phyloP scores from a whole-genome alignment of 2,329 filamentous ascomycete genomes.

The Sclerotinia sclerotiorum region DNA sequence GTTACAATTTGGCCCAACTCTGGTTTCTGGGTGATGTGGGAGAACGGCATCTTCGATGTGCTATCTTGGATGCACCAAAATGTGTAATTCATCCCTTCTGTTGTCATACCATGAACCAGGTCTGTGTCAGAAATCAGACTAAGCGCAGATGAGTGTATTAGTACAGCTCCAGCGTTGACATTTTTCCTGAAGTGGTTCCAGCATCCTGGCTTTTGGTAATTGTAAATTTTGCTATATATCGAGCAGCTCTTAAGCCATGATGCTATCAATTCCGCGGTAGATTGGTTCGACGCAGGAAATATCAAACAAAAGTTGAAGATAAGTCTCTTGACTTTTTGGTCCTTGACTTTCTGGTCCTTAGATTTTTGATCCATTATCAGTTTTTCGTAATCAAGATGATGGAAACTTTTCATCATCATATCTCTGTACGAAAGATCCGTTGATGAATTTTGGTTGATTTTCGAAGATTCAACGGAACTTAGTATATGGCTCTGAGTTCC shows the following conservation, averaged over 20 bases:
- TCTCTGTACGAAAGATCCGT: conserved; percentile 2
- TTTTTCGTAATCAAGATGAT: conserved; percentile 30
- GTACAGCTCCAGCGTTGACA: conserved; percentile 27
- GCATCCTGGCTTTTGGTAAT: conserved; percentile 45
- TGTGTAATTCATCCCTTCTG: conserved; percentile 16
- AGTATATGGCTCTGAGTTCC: conserved; percentile 5
- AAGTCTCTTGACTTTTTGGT: conserved; percentile 16
- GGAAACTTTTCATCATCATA: conserved; percentile 24
- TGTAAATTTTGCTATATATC: conserved; percentile 46
- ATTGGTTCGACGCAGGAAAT: conserved; percentile 46
- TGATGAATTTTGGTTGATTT: conserved; percentile 1
- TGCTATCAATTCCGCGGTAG: conserved; percentile 44
- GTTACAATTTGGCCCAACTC: conserved; percentile 42
- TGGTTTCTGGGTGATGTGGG: conserved; percentile 20
- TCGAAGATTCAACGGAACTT: not conserved
- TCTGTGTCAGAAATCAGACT: conserved; percentile 30
- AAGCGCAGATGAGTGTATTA: conserved; percentile 37
- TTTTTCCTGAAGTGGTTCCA: conserved; percentile 49
- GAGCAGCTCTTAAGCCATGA: conserved; percentile 48
- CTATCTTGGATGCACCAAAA: conserved; percentile 38
- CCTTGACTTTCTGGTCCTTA: conserved; percentile 12
- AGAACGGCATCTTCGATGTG: conserved; percentile 34
- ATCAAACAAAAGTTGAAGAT: conserved; percentile 48
- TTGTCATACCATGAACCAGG: conserved; percentile 22
- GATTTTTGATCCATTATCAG: conserved; percentile 25